Evolutionary conservation across 371 early-diverging fungal species (phyloP).

Genomic region (Blakeslea trispora): DNA sequence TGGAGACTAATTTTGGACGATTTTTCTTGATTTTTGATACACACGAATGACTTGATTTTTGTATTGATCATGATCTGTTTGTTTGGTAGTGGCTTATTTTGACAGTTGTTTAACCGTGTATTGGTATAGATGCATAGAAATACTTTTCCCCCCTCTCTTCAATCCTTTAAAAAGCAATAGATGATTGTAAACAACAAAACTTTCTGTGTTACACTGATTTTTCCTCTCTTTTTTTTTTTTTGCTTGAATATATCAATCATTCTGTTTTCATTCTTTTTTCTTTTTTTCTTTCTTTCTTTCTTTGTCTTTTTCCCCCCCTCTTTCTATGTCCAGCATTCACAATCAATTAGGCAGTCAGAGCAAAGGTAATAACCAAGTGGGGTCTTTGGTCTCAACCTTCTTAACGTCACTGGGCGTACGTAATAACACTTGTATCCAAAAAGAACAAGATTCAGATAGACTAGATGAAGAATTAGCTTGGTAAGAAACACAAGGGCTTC

Average conservation of each 20-base stretch:
- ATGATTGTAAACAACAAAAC: no score
- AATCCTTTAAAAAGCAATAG: no score
- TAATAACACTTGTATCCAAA: background rate
- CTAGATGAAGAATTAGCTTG: constrained; percentile 4
- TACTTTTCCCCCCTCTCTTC: no score
- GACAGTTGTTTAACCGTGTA: no score
- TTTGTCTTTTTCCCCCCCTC: no score
- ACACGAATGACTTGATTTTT: no score
- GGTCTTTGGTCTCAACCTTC: background rate
- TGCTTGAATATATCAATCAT: background rate
- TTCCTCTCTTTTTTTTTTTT: background rate
- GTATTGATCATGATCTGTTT: no score
- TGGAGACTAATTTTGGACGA: no score
- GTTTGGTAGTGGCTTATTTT: no score
- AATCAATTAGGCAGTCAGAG: background rate
- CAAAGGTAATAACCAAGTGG: background rate
- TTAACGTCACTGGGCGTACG: background rate
- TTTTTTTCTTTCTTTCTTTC: background rate
- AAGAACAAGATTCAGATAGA: background rate
- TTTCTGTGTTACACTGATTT: background rate
- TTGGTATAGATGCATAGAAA: no score
- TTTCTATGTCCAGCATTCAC: background rate
- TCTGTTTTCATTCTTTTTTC: background rate
- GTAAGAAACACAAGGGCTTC: background rate
- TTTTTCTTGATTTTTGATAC: no score